Conservation (phyloP, 139 green algal species). For the Parachlorella kessleri region DNA sequence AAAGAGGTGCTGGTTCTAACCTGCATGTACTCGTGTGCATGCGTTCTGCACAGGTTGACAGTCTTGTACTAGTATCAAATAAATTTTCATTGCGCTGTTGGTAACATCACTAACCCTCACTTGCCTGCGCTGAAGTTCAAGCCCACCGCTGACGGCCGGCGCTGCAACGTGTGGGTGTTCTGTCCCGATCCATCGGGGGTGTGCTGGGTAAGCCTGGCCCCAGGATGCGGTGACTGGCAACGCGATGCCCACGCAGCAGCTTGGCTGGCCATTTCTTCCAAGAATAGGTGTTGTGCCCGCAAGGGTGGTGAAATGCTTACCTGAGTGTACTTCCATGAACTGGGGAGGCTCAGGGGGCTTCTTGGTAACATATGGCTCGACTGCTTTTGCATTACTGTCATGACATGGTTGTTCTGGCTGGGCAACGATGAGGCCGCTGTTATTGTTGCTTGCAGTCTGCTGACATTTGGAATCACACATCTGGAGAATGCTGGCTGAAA, state of each 20-base stretch:
- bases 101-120: not conserved
- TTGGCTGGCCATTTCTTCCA: not conserved
- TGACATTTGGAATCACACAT: constrained; percentile 51
- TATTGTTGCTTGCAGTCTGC: constrained; percentile 42
- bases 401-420: too few relatives aligned
- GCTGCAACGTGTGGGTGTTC: constrained; percentile 53
- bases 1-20: constrained; percentile 25
- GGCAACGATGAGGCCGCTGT: constrained; percentile 19
- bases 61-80: too few relatives aligned
- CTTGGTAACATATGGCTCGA: too few relatives aligned
- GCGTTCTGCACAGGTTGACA: not conserved
- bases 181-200: constrained; percentile 33
- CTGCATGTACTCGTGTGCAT: not conserved
- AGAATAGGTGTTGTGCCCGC: not conserved
- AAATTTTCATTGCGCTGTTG: too few relatives aligned
- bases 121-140: not conserved
- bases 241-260: not conserved
- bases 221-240: not conserved
- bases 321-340: not conserved
- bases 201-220: constrained; percentile 26
- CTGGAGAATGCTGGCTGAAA: constrained; percentile 56
- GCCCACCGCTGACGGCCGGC: not conserved
- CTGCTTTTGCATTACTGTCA: too few relatives aligned
- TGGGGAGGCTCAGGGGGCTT: not conserved
- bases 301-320: not conserved